Evolutionary conservation across 805 yeast species (phyloP).

Genomic region (Candida maltosa): DNA sequence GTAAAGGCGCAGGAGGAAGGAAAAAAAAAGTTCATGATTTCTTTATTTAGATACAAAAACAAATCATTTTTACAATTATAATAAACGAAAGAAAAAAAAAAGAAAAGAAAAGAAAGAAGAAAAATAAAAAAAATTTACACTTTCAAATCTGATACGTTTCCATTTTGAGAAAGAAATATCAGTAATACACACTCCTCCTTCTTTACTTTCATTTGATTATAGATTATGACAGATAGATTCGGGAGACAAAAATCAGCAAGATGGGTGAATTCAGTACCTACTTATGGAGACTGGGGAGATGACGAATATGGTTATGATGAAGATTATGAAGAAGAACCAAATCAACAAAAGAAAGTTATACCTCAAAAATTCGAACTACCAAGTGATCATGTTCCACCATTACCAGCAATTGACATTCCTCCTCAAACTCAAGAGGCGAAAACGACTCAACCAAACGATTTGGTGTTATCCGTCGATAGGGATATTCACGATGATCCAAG

Average conservation of each 20-base stretch:
- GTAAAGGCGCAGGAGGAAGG: too few species aligned
- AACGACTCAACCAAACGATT: not conserved
- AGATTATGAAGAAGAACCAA: constrained; percentile 4
- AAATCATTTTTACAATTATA: too few species aligned
- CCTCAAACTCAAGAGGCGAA: constrained; percentile 1
- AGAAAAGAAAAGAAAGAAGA: not conserved
- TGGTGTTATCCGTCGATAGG: constrained; percentile 9
- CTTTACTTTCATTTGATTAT: not conserved
- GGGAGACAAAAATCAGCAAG: constrained; percentile 42
- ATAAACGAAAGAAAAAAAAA: not conserved
- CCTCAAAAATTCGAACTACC: constrained; percentile 7
- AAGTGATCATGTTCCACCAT: not conserved
- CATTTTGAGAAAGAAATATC: too few species aligned
- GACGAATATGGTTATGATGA: constrained; percentile 7
- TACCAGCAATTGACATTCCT: not conserved
- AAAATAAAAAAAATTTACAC: not conserved
- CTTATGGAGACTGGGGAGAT: constrained; percentile 9
- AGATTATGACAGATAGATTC: constrained; percentile 29
- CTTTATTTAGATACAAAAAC: too few species aligned
- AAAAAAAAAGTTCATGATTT: too few species aligned
- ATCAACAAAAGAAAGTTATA: not conserved
- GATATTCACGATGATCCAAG: constrained; percentile 4
- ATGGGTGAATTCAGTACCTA: constrained; percentile 42
- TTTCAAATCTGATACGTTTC: not conserved
- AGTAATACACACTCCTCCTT: too few species aligned